phyloP scores from a whole-genome alignment of 2,329 filamentous ascomycete genomes.

The Penicillium sp. region DNA sequence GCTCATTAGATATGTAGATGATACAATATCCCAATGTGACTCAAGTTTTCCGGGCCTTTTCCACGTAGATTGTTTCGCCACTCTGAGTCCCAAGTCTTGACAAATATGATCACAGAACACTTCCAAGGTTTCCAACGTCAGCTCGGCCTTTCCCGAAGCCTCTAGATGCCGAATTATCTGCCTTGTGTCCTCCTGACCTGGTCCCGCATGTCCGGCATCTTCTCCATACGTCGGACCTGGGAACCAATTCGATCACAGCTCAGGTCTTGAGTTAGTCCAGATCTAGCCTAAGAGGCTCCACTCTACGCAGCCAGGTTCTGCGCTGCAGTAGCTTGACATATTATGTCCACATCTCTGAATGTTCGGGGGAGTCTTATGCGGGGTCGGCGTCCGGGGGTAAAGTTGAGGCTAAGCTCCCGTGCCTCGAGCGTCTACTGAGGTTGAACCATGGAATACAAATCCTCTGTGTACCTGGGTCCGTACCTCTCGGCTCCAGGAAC shows the following conservation, averaged over 20 bases:
- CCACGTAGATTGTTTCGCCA: neutral
- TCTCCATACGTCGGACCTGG: neutral
- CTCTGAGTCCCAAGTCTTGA: neutral
- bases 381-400: neutral
- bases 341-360: neutral
- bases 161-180: neutral
- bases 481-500: neutral
- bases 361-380: neutral
- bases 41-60: neutral
- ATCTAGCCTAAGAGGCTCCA: neutral
- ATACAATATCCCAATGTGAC: neutral
- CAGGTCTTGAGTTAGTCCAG: neutral
- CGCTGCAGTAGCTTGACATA: neutral
- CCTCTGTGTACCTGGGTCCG: neutral
- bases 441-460: neutral
- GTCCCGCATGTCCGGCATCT: neutral
- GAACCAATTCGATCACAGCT: neutral
- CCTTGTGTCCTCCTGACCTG: neutral
- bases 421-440: neutral
- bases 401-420: neutral
- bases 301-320: too few species aligned
- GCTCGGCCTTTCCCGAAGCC: neutral
- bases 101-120: neutral
- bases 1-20: neutral
- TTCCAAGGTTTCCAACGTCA: neutral